Evolutionary conservation across 306 rosid species (phyloP).

Genomic region (Sphenostylis stenocarpa): DNA sequence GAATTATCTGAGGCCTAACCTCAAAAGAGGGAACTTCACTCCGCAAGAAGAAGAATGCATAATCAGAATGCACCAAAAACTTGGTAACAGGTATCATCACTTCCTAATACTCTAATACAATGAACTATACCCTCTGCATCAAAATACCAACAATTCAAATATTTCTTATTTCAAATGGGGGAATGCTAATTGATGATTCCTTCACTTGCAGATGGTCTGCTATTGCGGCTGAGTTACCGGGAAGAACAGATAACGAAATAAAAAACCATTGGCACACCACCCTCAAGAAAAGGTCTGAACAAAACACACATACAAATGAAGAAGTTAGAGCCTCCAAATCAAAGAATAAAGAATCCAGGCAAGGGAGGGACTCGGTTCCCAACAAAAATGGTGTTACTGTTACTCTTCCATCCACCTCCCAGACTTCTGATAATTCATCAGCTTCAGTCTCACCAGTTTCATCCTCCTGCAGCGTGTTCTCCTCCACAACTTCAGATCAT

Average conservation of each 20-base stretch:
- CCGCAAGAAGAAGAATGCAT: constrained; percentile 35
- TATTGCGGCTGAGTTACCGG: constrained; percentile 39
- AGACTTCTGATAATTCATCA: constrained; percentile 13
- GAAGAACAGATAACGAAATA: constrained; percentile 48
- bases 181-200: background rate
- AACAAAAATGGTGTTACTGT: background rate
- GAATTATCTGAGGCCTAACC: constrained; percentile 46
- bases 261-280: constrained; percentile 51
- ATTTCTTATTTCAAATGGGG: too few relatives aligned
- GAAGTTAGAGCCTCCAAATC: background rate
- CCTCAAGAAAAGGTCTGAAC: constrained; percentile 24
- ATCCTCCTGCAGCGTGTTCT: constrained; percentile 22
- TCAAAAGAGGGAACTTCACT: constrained; percentile 44
- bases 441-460: background rate
- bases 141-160: background rate
- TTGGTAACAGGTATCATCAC: constrained; percentile 39
- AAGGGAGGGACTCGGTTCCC: background rate
- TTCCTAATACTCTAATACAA: background rate
- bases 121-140: background rate
- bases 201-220: constrained; percentile 40
- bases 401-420: constrained; percentile 10
- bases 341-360: background rate
- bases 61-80: constrained; percentile 24
- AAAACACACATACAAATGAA: background rate
- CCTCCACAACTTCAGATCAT: constrained; percentile 2